A percentile compares a stretch with the other conserved stretches of the same genome.
These are phyloP conservation scores for Candida sanyaensis DNA, from an alignment of 1,139 yeast species.

Conservation along the genomic window DNA sequence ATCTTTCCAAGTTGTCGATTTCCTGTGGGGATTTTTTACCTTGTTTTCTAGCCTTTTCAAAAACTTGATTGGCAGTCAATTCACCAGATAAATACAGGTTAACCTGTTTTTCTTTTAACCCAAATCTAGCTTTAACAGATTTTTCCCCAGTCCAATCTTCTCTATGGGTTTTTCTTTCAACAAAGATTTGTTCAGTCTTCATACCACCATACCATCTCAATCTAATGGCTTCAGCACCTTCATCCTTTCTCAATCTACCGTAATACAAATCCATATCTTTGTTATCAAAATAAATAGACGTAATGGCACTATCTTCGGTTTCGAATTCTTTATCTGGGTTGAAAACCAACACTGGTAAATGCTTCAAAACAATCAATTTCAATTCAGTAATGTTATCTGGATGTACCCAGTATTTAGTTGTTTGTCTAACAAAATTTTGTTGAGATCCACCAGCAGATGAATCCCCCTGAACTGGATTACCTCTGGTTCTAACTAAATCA, in stretches of 20 bases:
- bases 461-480: conserved; percentile 93
- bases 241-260: conserved; percentile 93
- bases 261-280: conserved; percentile 85
- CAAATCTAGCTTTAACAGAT: conserved; percentile 94
- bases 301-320: conserved; percentile 90
- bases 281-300: conserved; percentile 94
- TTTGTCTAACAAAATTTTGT: conserved; percentile 97
- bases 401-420: conserved; percentile 98
- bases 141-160: conserved; percentile 99
- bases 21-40: conserved; percentile 87
- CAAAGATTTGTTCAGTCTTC: conserved; percentile 89
- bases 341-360: conserved; percentile 93
- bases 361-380: conserved; percentile 87
- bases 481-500: conserved; percentile 92
- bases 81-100: conserved; percentile 81
- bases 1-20: conserved; percentile 86
- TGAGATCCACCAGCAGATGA: conserved; percentile 96
- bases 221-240: conserved; percentile 98
- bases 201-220: conserved; percentile 99
- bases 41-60: conserved; percentile 89
- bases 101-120: conserved; percentile 86
- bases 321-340: conserved; percentile 96
- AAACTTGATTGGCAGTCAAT: conserved; percentile 84
- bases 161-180: conserved; percentile 96
- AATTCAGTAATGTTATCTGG: conserved; percentile 98